Percentiles rank a stretch among this genome's conserved stretches.
Evolutionary conservation across 257 asterid species (phyloP).

Genomic region (Haberlea rhodopensis): DNA sequence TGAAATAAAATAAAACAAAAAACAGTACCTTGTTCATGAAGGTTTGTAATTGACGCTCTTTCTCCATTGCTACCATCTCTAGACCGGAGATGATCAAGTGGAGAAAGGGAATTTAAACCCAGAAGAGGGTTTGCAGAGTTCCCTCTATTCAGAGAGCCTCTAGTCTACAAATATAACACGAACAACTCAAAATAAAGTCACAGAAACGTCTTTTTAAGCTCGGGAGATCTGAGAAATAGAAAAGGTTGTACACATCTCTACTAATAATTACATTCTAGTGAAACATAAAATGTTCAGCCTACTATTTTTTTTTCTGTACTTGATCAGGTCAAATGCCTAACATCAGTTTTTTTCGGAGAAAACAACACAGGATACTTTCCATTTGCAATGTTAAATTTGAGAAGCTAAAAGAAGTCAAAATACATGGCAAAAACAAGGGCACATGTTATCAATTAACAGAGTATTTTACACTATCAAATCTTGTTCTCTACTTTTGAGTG

Average conservation of each 20-base stretch:
- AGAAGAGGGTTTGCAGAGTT: constrained; percentile 51
- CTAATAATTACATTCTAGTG: constrained; percentile 12
- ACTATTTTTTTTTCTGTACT: constrained; percentile 1
- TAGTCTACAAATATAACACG: constrained; percentile 42
- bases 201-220: constrained; percentile 11
- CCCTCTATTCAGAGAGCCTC: constrained; percentile 58
- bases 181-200: constrained; percentile 16
- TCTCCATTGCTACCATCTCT: too few species aligned
- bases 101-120: constrained; percentile 55
- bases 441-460: too few species aligned
- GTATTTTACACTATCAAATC: too few species aligned
- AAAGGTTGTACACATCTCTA: constrained; percentile 13
- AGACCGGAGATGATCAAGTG: too few species aligned
- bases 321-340: constrained; percentile 15
- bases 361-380: constrained; percentile 9
- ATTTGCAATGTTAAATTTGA: not conserved
- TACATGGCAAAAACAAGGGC: not conserved
- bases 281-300: too few species aligned
- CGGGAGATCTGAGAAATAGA: constrained; percentile 4
- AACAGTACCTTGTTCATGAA: too few species aligned
- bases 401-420: constrained; percentile 3
- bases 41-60: too few species aligned
- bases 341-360: not conserved
- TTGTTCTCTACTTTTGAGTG: too few species aligned
- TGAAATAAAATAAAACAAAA: constrained; percentile 19